Evolutionary conservation across 208 protist species (phyloP), one percentile per base, ranked within the genome.

Genomic region (Leishmania turanica): DNA sequence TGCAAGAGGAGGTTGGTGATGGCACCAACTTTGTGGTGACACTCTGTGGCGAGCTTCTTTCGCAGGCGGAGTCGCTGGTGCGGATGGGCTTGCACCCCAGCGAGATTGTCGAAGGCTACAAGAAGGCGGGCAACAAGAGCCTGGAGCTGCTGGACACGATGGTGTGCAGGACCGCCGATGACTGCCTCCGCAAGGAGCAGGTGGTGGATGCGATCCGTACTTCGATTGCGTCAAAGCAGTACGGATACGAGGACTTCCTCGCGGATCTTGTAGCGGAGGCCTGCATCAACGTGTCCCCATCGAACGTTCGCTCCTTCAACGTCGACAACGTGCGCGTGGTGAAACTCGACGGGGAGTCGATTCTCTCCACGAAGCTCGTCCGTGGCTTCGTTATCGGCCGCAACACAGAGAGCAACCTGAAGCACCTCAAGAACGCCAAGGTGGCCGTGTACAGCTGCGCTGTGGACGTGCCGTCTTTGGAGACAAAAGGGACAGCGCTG

Each of bases 1-100:
- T 99, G 97, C 97, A 99, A 84, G 87, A 99, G 82, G 99, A 99
- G 86, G 95, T 99, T 60, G 99, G 99, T 54, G 99, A 99, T 90
- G 99, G 97, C 56, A 99, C 99, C 60, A 99, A 99, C 91, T 96
- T 99, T 65, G 99, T 99, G 65, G 93, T 99, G 51, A 93, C 98
- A 65, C 93, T 99, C 3, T 98, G 97, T 75, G 99, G 99, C 77
- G 99, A 99, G 92, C 87, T 99, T 21, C 96, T 99, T 24, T 93
- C 96, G 13, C 91, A 99, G 88, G 99, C 99, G 15, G 98, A 99
- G 88, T 90, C 87, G 2, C 94, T 99, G 24, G 88, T 99, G 8
- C 92, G 95, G 69, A 98, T 97, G 91, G 99, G 99, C 31, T 90
- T 99, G 58, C 99, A 99, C 86, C 92, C 98, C 34, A 98, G 91